Evolutionary conservation across 371 early-diverging fungal species (phyloP), one percentile per base, ranked within the genome.

Genomic region (Haplosporangium sp.): DNA sequence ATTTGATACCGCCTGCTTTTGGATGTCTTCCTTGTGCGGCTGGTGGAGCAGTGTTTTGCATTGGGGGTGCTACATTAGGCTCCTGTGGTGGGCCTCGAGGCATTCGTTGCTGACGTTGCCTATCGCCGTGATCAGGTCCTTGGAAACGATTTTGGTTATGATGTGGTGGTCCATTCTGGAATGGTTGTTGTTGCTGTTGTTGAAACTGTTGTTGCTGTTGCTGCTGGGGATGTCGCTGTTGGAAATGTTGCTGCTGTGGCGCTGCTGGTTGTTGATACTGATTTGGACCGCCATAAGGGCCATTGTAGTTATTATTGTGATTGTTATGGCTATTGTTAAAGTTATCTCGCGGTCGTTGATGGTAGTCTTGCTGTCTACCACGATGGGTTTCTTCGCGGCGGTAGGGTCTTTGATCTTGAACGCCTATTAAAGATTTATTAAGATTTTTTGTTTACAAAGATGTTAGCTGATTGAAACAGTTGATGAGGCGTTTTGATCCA

Each of bases 381-480:
- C 78, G 78, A n/a, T 72, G 61, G 13, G 58, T 34, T 20, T 78
- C 78, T 9, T 78, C 78, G 35, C 78, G 73, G 35, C 78, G 73
- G 64, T 78, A 78, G n/a, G 78, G 78, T 48, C 78, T 60, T 38
- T 78, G 78, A 40, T 78, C 78, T 56, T 78, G 78, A 40, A 56
- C 42, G 42, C 78, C 78, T 70, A 61, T 27, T 27, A 55, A n/a
- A 39, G 17, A 61, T 20, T 35, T 15, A 48, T 48, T 42, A 27
- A 19, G 61, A n/a, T 8, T 4, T 50, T 20, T 20, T 55, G 47
- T 8, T 2, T 3, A 39, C 15, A 17, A 20, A 35, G n/a, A 42
- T 38, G 38, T 38, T 39, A 39, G 39, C 5, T 20, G 37, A 57
- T 20, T 11, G 45, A 44, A 42, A 58, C 38, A 37, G 44, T 17